phyloP scores from a whole-genome alignment of 2,329 filamentous ascomycete genomes.

The Triangularia verruculosa region DNA sequence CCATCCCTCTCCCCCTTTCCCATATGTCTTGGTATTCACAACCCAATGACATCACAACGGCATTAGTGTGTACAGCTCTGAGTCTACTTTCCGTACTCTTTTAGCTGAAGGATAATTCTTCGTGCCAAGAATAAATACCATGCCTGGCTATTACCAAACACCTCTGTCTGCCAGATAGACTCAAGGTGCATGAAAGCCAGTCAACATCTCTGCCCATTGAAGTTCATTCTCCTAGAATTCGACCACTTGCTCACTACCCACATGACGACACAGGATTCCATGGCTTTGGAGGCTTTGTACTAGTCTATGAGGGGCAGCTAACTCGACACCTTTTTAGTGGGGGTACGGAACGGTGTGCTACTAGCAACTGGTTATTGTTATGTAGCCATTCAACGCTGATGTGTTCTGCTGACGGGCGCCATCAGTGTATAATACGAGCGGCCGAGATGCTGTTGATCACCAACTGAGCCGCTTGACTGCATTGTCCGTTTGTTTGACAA shows the following conservation, averaged over 20 bases:
- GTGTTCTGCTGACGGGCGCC: neutral
- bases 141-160: constrained; percentile 58
- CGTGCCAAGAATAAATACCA: constrained; percentile 51
- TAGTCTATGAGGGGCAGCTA: neutral
- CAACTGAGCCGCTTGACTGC: neutral
- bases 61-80: constrained; percentile 61
- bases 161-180: constrained; percentile 42
- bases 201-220: constrained; percentile 47
- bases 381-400: neutral
- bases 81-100: constrained; percentile 47
- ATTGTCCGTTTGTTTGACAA: constrained; percentile 1
- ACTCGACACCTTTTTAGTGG: neutral
- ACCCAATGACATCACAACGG: constrained; percentile 34
- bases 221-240: neutral
- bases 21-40: neutral
- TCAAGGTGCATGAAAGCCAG: constrained; percentile 55
- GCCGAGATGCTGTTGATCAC: neutral
- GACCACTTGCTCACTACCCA: neutral
- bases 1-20: neutral
- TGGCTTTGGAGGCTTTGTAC: neutral
- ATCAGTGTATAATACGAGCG: neutral
- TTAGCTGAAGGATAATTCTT: constrained; percentile 55
- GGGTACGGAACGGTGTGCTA: neutral
- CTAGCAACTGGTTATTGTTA: neutral
- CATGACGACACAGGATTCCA: neutral